Evolutionary conservation across 1,284 basidiomycete species (phyloP).

Genomic region (Heterobasidion parviporum): DNA sequence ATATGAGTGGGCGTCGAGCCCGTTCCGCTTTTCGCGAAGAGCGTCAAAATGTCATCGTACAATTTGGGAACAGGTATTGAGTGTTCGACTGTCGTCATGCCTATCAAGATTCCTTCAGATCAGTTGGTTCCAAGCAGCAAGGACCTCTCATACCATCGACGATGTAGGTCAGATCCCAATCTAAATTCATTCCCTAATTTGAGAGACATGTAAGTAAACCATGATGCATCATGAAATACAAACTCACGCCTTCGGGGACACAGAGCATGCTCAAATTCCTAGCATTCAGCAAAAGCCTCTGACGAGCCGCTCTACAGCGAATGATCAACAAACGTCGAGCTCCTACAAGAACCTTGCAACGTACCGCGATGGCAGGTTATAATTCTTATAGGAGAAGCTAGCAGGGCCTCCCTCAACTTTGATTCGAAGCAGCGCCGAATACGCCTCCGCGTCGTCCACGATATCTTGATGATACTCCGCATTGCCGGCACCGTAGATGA

Average conservation of each 20-base stretch:
- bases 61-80: conserved; percentile 53
- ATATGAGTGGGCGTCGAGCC: conserved; percentile 65
- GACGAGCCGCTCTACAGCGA: conserved; percentile 49
- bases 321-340: background rate
- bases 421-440: conserved; percentile 54
- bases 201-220: no score
- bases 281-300: conserved; percentile 54
- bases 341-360: conserved; percentile 8
- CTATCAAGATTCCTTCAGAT: conserved; percentile 23
- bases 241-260: conserved; percentile 55
- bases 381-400: conserved; percentile 70
- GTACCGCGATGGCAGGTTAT: conserved; percentile 58
- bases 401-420: conserved; percentile 63
- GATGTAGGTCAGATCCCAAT: conserved; percentile 72
- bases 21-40: conserved; percentile 61
- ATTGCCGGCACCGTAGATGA: conserved; percentile 56
- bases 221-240: no score
- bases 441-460: conserved; percentile 49
- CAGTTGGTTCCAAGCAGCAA: background rate
- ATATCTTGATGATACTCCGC: conserved; percentile 54
- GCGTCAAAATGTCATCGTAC: conserved; percentile 58
- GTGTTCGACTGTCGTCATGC: conserved; percentile 75
- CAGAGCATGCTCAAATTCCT: conserved; percentile 59
- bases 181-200: conserved; percentile 57
- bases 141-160: conserved; percentile 42